A percentile compares a stretch with the other conserved stretches of the same genome.
These are phyloP conservation scores for Limnanthes douglasii DNA, from an alignment of 345 rosid genomes.

Conservation along the genomic window DNA sequence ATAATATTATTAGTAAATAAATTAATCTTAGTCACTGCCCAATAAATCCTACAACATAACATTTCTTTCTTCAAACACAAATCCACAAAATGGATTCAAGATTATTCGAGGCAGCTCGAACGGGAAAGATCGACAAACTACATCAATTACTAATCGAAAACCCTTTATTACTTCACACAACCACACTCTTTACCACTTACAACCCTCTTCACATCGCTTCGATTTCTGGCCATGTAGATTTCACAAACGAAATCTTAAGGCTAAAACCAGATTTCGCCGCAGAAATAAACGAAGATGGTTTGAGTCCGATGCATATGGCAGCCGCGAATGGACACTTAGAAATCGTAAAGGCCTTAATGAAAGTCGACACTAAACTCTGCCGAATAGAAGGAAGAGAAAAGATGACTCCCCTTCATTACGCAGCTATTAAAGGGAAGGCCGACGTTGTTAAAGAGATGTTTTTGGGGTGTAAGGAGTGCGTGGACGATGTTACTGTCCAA, in stretches of 20 bases:
- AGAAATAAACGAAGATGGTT: constrained; percentile 24
- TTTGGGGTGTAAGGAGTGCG: constrained; percentile 17
- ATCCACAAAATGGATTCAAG: constrained; percentile 8
- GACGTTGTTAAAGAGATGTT: constrained; percentile 22
- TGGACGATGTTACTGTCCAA: constrained; percentile 18
- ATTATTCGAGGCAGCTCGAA: constrained; percentile 12
- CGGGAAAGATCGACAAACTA: constrained; percentile 8
- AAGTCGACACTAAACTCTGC: constrained; percentile 17
- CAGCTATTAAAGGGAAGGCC: constrained; percentile 20
- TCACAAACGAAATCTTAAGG: constrained; percentile 14
- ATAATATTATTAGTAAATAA: no score
- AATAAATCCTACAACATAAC: no score
- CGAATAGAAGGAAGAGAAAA: constrained; percentile 17
- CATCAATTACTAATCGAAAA: constrained; percentile 9
- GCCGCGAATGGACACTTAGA: constrained; percentile 22
- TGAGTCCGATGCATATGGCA: constrained; percentile 28
- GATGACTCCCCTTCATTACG: constrained; percentile 25
- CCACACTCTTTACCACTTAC: background rate
- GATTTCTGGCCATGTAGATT: constrained; percentile 11
- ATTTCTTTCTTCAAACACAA: no score
- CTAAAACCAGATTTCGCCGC: constrained; percentile 15
- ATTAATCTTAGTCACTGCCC: no score
- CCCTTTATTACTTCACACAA: constrained; percentile 10
- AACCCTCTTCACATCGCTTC: constrained; percentile 20
- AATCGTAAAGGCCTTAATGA: constrained; percentile 16